These are phyloP conservation scores for Brasenia schreberi DNA, from an alignment of 164 flowering plant genomes.

Conservation along the genomic window DNA sequence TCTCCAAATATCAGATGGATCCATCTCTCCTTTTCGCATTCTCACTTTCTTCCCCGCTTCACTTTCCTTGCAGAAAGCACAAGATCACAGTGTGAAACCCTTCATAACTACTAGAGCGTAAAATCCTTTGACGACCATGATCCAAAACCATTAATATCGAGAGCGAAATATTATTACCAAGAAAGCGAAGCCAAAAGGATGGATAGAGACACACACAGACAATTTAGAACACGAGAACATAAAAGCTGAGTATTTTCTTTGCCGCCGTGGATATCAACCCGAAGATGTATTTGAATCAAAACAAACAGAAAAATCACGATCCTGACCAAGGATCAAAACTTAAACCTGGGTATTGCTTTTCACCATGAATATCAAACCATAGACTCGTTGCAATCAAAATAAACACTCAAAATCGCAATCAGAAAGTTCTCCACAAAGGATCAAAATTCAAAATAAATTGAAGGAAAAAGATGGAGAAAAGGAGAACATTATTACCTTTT, in stretches of 20 bases:
- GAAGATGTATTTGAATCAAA: not conserved
- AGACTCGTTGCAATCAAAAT: too few relatives aligned
- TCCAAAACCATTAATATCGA: not conserved
- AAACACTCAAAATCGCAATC: too few relatives aligned
- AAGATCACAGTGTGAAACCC: not conserved
- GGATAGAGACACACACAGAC: not conserved
- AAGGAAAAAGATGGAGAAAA: not conserved
- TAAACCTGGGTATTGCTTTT: too few relatives aligned
- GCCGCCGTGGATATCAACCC: not conserved
- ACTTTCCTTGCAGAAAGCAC: not conserved
- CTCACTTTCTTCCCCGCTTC: not conserved
- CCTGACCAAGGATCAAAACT: not conserved
- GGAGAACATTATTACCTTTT: slow-evolving; percentile 21
- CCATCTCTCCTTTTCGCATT: not conserved
- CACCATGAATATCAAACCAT: too few relatives aligned
- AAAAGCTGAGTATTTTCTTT: not conserved
- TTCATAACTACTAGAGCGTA: not conserved
- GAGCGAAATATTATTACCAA: not conserved
- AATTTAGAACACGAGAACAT: not conserved
- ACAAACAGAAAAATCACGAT: not conserved
- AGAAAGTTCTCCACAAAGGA: too few relatives aligned
- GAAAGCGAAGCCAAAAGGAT: not conserved
- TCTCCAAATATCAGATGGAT: not conserved
- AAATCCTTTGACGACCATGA: not conserved
- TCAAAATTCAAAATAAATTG: not conserved